Percentiles rank a stretch among this genome's conserved stretches.
Conservation (phyloP, 176 grass and related monocot species). For the Eragrostis curvula region DNA sequence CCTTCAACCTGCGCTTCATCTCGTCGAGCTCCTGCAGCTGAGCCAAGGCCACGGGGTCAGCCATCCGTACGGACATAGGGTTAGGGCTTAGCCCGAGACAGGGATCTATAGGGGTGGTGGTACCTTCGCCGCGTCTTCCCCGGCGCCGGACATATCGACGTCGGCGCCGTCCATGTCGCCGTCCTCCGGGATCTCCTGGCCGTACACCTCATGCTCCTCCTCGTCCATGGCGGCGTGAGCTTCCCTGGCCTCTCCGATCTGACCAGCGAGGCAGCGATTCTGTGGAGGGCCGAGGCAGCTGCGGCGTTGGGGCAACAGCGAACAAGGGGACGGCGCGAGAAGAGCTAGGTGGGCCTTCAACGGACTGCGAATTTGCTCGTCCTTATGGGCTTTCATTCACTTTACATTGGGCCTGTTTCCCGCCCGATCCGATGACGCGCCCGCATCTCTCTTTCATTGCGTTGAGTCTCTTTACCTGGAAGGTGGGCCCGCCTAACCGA, state of each 20-base stretch:
- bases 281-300: background rate
- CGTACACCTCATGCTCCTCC: slow-evolving; percentile 84
- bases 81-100: slow-evolving; percentile 37
- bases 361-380: background rate
- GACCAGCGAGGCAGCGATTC: background rate
- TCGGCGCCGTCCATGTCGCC: slow-evolving; percentile 70
- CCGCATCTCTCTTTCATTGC: background rate
- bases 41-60: background rate
- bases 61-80: slow-evolving; percentile 27
- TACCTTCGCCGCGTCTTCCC: slow-evolving; percentile 65
- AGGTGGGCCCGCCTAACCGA: background rate
- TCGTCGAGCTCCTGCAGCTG: slow-evolving; percentile 72
- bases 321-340: background rate
- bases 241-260: slow-evolving; percentile 25
- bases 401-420: background rate
- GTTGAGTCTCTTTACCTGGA: background rate
- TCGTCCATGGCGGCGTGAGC: slow-evolving; percentile 56
- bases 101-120: background rate
- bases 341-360: background rate
- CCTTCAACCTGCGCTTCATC: slow-evolving; percentile 78
- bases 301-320: background rate
- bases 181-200: slow-evolving; percentile 77
- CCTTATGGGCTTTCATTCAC: background rate
- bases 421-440: background rate
- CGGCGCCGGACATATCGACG: slow-evolving; percentile 54